phyloP scores from a whole-genome alignment of 2,329 filamentous ascomycete species.

The Dryadomyces sulphureus region DNA sequence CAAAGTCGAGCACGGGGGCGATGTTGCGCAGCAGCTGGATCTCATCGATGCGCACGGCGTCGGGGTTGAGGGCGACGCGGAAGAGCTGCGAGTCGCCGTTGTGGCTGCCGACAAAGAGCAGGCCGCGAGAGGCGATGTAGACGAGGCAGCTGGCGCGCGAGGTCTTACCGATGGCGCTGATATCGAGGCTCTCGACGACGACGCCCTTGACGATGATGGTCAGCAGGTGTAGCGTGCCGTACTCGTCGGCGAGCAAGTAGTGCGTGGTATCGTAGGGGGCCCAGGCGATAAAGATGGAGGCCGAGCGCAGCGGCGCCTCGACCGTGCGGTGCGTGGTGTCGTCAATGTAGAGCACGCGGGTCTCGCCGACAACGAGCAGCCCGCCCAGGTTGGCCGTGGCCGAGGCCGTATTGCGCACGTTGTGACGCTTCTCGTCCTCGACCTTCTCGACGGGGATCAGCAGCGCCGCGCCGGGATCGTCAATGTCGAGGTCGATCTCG shows the following conservation, averaged over 20 bases:
- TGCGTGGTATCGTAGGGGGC: constrained; percentile 65
- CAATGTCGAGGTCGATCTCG: constrained; percentile 35
- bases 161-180: constrained; percentile 49
- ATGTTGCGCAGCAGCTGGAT: constrained; percentile 72
- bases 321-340: constrained; percentile 56
- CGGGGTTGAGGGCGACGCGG: constrained; percentile 38
- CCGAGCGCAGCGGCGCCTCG: constrained; percentile 50
- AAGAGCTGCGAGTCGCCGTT: constrained; percentile 84
- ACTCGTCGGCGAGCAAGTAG: constrained; percentile 87
- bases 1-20: constrained; percentile 80
- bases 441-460: constrained; percentile 46
- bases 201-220: constrained; percentile 55
- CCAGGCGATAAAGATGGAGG: constrained; percentile 87
- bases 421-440: constrained; percentile 43
- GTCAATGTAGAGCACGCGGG: constrained; percentile 72
- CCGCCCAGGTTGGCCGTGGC: constrained; percentile 50
- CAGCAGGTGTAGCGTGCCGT: constrained; percentile 71
- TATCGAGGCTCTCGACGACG: constrained; percentile 56
- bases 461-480: constrained; percentile 41
- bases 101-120: constrained; percentile 81
- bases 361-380: constrained; percentile 63
- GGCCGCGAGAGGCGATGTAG: constrained; percentile 55
- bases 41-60: constrained; percentile 29
- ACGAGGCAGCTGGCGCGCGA: constrained; percentile 67
- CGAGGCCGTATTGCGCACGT: constrained; percentile 37